Evolutionary conservation across 768 basidiomycete genomes (phyloP).

Genomic region (Russula lepida): DNA sequence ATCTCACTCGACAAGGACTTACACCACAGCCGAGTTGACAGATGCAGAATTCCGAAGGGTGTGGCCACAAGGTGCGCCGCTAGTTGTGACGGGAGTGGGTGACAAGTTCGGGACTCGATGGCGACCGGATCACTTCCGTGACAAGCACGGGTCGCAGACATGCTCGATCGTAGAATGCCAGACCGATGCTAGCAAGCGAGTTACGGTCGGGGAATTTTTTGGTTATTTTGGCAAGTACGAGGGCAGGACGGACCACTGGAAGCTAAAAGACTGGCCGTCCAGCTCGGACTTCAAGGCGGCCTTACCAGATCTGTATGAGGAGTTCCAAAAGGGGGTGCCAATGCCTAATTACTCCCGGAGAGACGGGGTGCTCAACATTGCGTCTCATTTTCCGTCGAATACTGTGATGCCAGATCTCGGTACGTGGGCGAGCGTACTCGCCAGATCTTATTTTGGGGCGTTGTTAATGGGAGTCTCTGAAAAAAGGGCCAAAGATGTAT

Average conservation of each 20-base stretch:
- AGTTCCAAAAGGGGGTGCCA: conserved; percentile 77
- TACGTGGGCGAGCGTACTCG: conserved; percentile 28
- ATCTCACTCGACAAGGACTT: conserved; percentile 38
- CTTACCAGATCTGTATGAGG: conserved; percentile 80
- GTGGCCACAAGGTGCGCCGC: conserved; percentile 68
- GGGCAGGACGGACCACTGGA: conserved; percentile 51
- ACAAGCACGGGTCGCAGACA: conserved; percentile 51
- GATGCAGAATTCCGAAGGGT: conserved; percentile 53
- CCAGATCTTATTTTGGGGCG: background rate
- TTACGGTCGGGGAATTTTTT: conserved; percentile 76
- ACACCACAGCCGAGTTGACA: conserved; percentile 42
- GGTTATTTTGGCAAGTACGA: conserved; percentile 61
- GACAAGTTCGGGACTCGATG: conserved; percentile 60
- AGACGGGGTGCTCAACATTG: conserved; percentile 83
- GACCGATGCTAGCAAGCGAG: conserved; percentile 50
- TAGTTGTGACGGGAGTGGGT: conserved; percentile 65
- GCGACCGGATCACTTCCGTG: conserved; percentile 76
- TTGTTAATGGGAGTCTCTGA: background rate
- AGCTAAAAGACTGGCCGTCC: conserved; percentile 93
- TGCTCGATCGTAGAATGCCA: conserved; percentile 81
- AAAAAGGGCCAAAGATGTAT: conserved; percentile 45
- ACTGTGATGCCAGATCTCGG: conserved; percentile 74
- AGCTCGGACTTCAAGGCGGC: conserved; percentile 74
- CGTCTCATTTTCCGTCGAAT: conserved; percentile 80
- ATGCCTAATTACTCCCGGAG: conserved; percentile 85